Conservation (phyloP, 1,139 yeast genomes). For the Suhomyces atakaporum region DNA sequence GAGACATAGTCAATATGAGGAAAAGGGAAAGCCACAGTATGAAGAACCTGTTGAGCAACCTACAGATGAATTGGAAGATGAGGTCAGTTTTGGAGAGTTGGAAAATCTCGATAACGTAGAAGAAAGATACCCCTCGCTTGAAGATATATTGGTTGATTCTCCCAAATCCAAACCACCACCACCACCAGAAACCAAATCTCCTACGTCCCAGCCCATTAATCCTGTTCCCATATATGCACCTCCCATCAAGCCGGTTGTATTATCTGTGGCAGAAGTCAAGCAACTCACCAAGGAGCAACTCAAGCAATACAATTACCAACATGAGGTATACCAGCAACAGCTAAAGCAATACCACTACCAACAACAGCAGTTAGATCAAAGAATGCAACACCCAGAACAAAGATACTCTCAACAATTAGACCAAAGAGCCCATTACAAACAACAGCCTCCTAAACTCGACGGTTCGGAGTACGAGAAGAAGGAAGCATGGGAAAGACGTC, state of each 20-base stretch:
- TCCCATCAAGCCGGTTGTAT: slow-evolving; percentile 23
- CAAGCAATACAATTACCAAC: slow-evolving; percentile 26
- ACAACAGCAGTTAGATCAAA: slow-evolving; percentile 18
- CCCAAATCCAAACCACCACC: slow-evolving; percentile 1
- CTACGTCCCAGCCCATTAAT: slow-evolving; percentile 1
- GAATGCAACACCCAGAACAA: slow-evolving; percentile 6
- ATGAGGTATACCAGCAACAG: slow-evolving; percentile 25
- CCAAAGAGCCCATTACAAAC: slow-evolving; percentile 1
- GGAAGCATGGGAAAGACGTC: slow-evolving; percentile 42
- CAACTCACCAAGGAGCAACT: slow-evolving; percentile 26
- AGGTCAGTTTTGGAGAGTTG: slow-evolving; percentile 29
- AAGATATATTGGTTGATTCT: slow-evolving; percentile 28
- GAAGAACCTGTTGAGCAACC: background rate
- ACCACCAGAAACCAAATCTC: slow-evolving; percentile 1
- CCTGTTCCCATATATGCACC: slow-evolving; percentile 2
- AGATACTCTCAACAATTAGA: slow-evolving; percentile 7
- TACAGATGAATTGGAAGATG: slow-evolving; percentile 14
- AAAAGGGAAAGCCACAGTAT: background rate
- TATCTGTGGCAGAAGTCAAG: slow-evolving; percentile 19
- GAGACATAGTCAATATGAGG: background rate
- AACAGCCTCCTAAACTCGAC: slow-evolving; percentile 6
- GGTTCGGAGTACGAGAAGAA: slow-evolving; percentile 28
- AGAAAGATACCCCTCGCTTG: slow-evolving; percentile 47
- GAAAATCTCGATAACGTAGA: slow-evolving; percentile 45
- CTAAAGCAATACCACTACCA: slow-evolving; percentile 10